Evolutionary conservation across 345 rosid species (phyloP).

Genomic region (Salix brachista): DNA sequence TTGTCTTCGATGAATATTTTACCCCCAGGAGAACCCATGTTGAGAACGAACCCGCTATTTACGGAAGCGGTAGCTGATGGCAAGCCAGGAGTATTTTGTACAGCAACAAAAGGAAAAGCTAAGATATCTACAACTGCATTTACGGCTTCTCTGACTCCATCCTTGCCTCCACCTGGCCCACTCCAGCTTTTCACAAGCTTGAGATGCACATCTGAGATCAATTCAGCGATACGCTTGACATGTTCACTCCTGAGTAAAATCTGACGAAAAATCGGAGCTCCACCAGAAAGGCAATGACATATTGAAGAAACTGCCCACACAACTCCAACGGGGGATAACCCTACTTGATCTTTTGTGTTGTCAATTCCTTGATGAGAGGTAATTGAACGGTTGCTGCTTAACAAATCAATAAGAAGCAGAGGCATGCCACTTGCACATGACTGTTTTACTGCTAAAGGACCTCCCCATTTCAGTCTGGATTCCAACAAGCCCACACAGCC

Average conservation of each 20-base stretch:
- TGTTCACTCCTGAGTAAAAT: slow-evolving; percentile 60
- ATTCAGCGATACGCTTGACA: slow-evolving; percentile 49
- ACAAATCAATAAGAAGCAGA: slow-evolving; percentile 61
- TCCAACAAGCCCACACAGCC: slow-evolving; percentile 91
- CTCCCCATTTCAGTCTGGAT: slow-evolving; percentile 77
- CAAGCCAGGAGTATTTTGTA: slow-evolving; percentile 73
- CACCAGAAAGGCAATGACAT: slow-evolving; percentile 79
- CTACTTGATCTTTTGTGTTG: slow-evolving; percentile 36
- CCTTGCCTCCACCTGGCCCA: slow-evolving; percentile 90
- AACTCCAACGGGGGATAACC: slow-evolving; percentile 83
- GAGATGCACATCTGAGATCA: slow-evolving; percentile 72
- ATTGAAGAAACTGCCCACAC: slow-evolving; percentile 84
- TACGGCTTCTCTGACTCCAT: slow-evolving; percentile 72
- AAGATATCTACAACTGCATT: slow-evolving; percentile 74
- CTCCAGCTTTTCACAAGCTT: slow-evolving; percentile 80
- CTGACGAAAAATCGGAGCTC: slow-evolving; percentile 68
- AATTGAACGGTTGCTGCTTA: slow-evolving; percentile 42
- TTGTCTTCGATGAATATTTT: slow-evolving; percentile 76
- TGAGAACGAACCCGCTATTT: slow-evolving; percentile 89
- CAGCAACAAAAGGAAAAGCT: slow-evolving; percentile 89
- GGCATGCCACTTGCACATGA: slow-evolving; percentile 81
- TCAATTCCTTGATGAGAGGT: slow-evolving; percentile 41
- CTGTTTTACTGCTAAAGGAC: slow-evolving; percentile 77
- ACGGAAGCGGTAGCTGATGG: slow-evolving; percentile 84
- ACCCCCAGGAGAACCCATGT: slow-evolving; percentile 75